Evolutionary conservation across 495 filamentous ascomycete species (phyloP), one percentile per base, ranked within the genome.

Genomic region (Mycothermus thermophilus): DNA sequence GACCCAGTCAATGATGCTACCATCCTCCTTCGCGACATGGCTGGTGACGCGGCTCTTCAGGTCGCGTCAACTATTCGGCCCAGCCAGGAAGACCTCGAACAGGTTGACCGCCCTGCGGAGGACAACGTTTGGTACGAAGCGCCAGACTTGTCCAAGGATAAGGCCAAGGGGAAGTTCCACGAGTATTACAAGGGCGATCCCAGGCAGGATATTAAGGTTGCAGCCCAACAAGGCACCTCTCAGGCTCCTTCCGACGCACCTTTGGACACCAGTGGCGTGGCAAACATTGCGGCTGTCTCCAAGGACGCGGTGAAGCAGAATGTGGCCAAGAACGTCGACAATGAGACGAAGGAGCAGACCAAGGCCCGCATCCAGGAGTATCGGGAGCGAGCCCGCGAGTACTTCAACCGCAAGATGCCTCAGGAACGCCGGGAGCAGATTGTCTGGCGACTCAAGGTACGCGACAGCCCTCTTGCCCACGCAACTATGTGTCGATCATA

Each of bases 51-150:
- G 14, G 86, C 92, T 4, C 67, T 66, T 27, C 92, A 87, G 44
- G 77, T 81, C n/a, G 83, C 90, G 32, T 68, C 62, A 47, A 68
- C 63, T 29, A 70, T 95, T 33, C 77, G 75, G n/a, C 90, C 90
- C 2, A 70, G 69, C 9, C 71, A 90, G 36, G 83, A 95, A 9
- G 62, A 79, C 31, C 67, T 96, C 21, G 43, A 58, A 9, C 79
- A 84, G 43, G 77, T 96, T 24, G 90, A 95, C 44, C 47, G 66
- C 10, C 74, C 92, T 2, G 90, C 90, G 2, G 76, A 82, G 6
- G 85, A 93, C 44, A 86, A 96, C 57, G 74, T 71, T 8, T 97
- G 92, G 92, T 84, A 95, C 52, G 86, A 96, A 41, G 72, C 75
- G 32, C 92, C 92, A 1, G 68, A 87, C 40, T 42, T 92, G 24